Evolutionary conservation across 805 yeast species (phyloP).

Genomic region (Tetrapisispora nanseiensis): DNA sequence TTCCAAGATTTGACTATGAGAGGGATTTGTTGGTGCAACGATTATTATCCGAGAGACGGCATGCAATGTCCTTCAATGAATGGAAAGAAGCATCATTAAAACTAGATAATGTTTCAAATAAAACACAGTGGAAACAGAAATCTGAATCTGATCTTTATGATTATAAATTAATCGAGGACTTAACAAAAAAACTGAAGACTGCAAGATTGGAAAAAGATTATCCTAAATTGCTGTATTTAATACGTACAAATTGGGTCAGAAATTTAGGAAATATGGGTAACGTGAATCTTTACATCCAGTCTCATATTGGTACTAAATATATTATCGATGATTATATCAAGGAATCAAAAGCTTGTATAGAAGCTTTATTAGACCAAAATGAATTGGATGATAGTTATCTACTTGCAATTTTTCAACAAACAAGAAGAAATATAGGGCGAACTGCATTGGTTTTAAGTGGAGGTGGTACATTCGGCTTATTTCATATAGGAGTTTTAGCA

Average conservation of each 20-base stretch:
- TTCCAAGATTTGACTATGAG: slow-evolving; percentile 15
- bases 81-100: slow-evolving; percentile 59
- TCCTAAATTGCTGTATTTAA: slow-evolving; percentile 53
- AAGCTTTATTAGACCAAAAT: slow-evolving; percentile 13
- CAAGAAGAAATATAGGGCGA: slow-evolving; percentile 82
- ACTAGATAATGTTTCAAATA: slow-evolving; percentile 57
- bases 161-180: slow-evolving; percentile 44
- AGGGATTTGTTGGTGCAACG: slow-evolving; percentile 31
- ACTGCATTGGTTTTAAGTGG: slow-evolving; percentile 89
- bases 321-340: slow-evolving; percentile 71
- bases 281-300: slow-evolving; percentile 60
- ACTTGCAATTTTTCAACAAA: slow-evolving; percentile 70
- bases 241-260: slow-evolving; percentile 75
- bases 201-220: slow-evolving; percentile 57
- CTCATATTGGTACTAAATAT: slow-evolving; percentile 74
- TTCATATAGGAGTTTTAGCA: slow-evolving; percentile 82
- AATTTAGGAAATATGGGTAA: slow-evolving; percentile 84
- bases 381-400: slow-evolving; percentile 56
- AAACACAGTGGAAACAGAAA: slow-evolving; percentile 59
- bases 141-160: slow-evolving; percentile 61
- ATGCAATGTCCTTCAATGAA: slow-evolving; percentile 40
- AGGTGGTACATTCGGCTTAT: slow-evolving; percentile 85
- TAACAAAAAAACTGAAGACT: slow-evolving; percentile 43
- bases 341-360: slow-evolving; percentile 53
- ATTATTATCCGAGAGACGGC: slow-evolving; percentile 33